Percentiles rank a stretch among this genome's conserved stretches.
These are phyloP conservation scores for Pinus tabuliformis DNA, from an alignment of 75 land plant species.

Conservation along the genomic window DNA sequence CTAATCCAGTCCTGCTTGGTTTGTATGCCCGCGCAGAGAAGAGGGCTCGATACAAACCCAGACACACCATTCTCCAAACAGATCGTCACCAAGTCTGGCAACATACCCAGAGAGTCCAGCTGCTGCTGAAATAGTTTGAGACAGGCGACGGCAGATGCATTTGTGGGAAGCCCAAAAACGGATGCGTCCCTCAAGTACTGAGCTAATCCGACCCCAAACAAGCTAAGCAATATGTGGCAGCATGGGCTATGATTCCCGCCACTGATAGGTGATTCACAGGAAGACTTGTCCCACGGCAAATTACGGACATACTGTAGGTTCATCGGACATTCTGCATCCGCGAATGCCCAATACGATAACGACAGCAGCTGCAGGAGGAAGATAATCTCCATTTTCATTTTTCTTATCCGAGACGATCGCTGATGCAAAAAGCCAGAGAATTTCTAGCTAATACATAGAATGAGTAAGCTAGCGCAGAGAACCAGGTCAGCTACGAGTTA, in stretches of 20 bases:
- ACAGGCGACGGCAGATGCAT: conserved; percentile 52
- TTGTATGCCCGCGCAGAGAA: conserved; percentile 46
- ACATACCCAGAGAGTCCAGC: conserved; percentile 35
- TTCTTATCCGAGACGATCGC: too few relatives aligned
- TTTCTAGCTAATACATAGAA: too few relatives aligned
- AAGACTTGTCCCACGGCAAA: neutral
- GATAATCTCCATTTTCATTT: too few relatives aligned
- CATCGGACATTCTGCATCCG: neutral
- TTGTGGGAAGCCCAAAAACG: too few relatives aligned
- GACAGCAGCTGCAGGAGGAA: too few relatives aligned
- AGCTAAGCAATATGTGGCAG: neutral
- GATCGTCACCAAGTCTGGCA: conserved; percentile 8
- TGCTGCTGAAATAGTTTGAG: conserved; percentile 24
- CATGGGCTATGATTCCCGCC: conserved; percentile 8
- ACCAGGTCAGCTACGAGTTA: too few relatives aligned
- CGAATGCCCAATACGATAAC: too few relatives aligned
- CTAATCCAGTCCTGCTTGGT: conserved; percentile 30
- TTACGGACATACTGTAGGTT: neutral
- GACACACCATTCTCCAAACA: conserved; percentile 23
- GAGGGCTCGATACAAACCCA: conserved; percentile 36
- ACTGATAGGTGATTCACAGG: neutral
- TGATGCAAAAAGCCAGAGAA: too few relatives aligned
- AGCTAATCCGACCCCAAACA: conserved; percentile 51
- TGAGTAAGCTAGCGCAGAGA: too few relatives aligned
- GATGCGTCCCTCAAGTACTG: conserved; percentile 30